Base-by-base conservation (phyloP, 2,329 filamentous ascomycete genomes). In the Monilinia vaccinii-corymbosi region DNA sequence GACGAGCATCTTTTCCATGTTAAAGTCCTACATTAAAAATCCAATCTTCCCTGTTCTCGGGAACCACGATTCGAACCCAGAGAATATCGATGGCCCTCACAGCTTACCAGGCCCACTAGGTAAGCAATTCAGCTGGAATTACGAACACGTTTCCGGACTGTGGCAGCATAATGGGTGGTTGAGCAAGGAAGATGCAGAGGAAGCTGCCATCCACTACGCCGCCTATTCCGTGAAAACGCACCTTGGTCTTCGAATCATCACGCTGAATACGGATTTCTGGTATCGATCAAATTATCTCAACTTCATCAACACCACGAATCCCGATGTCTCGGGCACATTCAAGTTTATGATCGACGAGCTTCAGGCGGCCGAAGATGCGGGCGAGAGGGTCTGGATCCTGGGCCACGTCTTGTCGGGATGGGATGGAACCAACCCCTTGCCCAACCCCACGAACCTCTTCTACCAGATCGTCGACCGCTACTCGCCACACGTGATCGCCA, bases 121-220 rank as follows among this genome's bases (percentile, higher is more conserved):
- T 1, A 70, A 78, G 62, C 81, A 84, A 64, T 77, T 80, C 63
- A 80, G 77, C 56, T 84, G 81, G 81, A 82, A 83, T 64, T 82
- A 79, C 64, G 73, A 81, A 31, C 80, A 83, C 64, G 73, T 83
- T 18, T 74, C 80, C n/a, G 72, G 71, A 14, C 71, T 83, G 0
- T 83, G 81, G 81, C 72, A 78, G 63, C 76, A 82, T 60, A 78
- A 82, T 61, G 78, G 78, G 21, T 84, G 81, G 80, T 76, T 84
- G 53, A 74, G 76, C 61, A 68, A 70, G 13, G 65, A 72, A 16
- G 74, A 75, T 5, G 78, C 77, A 1, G 69, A 73, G 3, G 67
- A 81, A 66, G 81, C 81, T 3, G 70, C 75, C 3, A 71, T 76
- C 8, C 81, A 84, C 65, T 83, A 83, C 61, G 80, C 76, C 14